These are phyloP conservation scores for Dothiorella sarmentorum DNA, from an alignment of 2,329 filamentous ascomycete genomes.

Conservation along the genomic window DNA sequence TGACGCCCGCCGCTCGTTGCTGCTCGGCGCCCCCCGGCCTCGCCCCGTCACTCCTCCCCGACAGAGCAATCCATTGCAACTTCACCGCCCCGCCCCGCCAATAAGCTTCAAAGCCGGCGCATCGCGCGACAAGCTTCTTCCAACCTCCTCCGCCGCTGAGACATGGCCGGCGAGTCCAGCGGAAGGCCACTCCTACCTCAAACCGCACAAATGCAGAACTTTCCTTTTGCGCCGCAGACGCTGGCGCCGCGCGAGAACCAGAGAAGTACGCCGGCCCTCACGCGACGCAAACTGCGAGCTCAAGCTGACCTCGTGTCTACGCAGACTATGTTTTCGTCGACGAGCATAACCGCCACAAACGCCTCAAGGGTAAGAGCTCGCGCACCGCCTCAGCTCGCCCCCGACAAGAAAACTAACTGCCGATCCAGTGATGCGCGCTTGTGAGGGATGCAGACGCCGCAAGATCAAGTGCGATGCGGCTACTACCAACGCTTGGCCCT, in stretches of 20 bases:
- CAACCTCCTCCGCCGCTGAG: slow-evolving; percentile 19
- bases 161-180: slow-evolving; percentile 62
- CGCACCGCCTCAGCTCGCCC: background rate
- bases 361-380: slow-evolving; percentile 71
- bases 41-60: slow-evolving; percentile 2
- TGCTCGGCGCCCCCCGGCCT: slow-evolving; percentile 17
- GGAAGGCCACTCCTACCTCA: slow-evolving; percentile 64
- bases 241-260: slow-evolving; percentile 70
- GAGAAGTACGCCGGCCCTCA: slow-evolving; percentile 62
- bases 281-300: background rate
- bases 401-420: slow-evolving; percentile 18
- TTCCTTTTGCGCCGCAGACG: slow-evolving; percentile 68
- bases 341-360: slow-evolving; percentile 96
- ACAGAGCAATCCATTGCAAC: slow-evolving; percentile 16
- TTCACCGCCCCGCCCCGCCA: slow-evolving; percentile 13
- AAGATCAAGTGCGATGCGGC: slow-evolving; percentile 99
- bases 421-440: slow-evolving; percentile 83
- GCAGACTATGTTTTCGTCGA: slow-evolving; percentile 99
- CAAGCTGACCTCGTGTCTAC: slow-evolving; percentile 23
- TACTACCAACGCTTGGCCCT: slow-evolving; percentile 96
- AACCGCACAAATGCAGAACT: slow-evolving; percentile 68
- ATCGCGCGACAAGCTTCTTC: slow-evolving; percentile 16
- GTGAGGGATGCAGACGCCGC: slow-evolving; percentile 86
- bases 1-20: slow-evolving; percentile 2
- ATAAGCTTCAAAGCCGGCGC: slow-evolving; percentile 12